A percentile compares a stretch with the other conserved stretches of the same genome.
phyloP scores from a whole-genome alignment of 306 rosid species.

The Ammopiptanthus mongolicus region DNA sequence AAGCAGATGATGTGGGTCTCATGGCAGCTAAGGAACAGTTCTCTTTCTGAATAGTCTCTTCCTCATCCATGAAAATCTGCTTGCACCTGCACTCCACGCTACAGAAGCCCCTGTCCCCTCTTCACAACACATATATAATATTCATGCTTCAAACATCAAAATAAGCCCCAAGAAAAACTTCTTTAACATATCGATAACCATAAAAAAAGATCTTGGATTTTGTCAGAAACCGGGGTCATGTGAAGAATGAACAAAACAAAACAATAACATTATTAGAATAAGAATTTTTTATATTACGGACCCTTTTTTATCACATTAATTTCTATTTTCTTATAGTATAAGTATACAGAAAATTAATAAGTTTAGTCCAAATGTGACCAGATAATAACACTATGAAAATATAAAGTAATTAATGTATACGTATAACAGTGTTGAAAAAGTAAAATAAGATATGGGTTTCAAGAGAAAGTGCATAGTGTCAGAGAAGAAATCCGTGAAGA shows the following conservation, averaged over 20 bases:
- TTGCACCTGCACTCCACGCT: constrained; percentile 86
- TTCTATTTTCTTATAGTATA: too few relatives aligned
- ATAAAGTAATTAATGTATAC: background rate
- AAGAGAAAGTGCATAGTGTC: background rate
- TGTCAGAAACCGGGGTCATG: background rate
- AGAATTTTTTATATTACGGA: background rate
- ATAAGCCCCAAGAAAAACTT: background rate
- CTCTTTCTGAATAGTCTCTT: constrained; percentile 45
- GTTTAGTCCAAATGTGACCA: background rate
- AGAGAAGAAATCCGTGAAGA: background rate
- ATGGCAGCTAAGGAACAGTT: constrained; percentile 50
- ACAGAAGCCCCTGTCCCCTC: constrained; percentile 87
- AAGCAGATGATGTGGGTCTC: constrained; percentile 22
- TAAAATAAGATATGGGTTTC: background rate
- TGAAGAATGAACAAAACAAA: background rate
- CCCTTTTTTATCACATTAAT: too few relatives aligned
- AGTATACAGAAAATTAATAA: background rate
- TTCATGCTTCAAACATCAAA: background rate
- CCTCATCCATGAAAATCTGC: constrained; percentile 92
- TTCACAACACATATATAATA: constrained; percentile 29
- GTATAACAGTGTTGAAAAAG: background rate
- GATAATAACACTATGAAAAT: background rate
- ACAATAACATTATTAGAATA: background rate
- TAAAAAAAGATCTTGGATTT: background rate
- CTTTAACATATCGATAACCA: background rate